Evolutionary conservation across 306 rosid species (phyloP).

Genomic region (Mucuna pruriens): DNA sequence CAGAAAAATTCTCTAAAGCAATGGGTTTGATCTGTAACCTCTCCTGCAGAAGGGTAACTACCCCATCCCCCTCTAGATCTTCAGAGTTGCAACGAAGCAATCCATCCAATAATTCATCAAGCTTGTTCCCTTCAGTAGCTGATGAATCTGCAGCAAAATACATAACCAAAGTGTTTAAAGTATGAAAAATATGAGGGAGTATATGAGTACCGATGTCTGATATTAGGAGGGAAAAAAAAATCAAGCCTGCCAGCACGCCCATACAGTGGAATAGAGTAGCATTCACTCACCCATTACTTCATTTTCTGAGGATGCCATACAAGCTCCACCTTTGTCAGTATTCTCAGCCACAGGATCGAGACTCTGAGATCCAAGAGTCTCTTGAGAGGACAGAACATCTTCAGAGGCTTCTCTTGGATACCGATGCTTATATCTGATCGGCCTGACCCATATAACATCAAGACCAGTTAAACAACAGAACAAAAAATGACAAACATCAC

Average conservation of each 20-base stretch:
- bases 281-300: constrained; percentile 54
- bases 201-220: neutral
- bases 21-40: constrained; percentile 70
- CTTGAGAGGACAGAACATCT: constrained; percentile 54
- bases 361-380: constrained; percentile 45
- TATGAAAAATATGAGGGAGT: neutral
- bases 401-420: constrained; percentile 47
- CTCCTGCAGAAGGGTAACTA: constrained; percentile 64
- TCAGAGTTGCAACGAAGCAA: constrained; percentile 58
- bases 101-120: constrained; percentile 55
- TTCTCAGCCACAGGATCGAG: constrained; percentile 43
- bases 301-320: constrained; percentile 37
- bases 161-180: constrained; percentile 6
- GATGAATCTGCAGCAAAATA: constrained; percentile 54
- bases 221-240: neutral
- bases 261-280: neutral
- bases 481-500: neutral
- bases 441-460: constrained; percentile 52
- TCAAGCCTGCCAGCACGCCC: neutral
- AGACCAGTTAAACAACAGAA: constrained; percentile 36
- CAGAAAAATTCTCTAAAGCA: constrained; percentile 55
- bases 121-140: constrained; percentile 43
- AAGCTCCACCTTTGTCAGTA: constrained; percentile 40
- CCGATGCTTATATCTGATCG: constrained; percentile 63
- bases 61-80: constrained; percentile 69